Base-by-base conservation (phyloP, 352 stramenopile species). In the Phytophthora palmivora region DNA sequence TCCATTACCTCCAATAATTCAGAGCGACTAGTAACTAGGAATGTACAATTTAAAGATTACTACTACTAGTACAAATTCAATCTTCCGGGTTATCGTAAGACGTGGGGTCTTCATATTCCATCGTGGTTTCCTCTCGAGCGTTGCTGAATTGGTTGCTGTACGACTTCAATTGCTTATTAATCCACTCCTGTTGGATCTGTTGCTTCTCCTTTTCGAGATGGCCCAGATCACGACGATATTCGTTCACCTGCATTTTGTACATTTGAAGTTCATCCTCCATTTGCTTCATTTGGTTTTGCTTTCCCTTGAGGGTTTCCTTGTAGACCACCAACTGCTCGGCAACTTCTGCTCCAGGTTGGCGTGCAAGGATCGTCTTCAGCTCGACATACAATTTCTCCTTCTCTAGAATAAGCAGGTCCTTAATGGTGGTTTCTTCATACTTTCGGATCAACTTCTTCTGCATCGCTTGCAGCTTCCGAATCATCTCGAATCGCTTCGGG, bases 341-440 rank as follows among this genome's bases (percentile, higher is more conserved):
- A 19, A 97, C 88, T 55, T 97, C 88, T 18, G 86, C 82, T 9
- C 91, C 91, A 15, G 91, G 90, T 44, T 97, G 90, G 9, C 92
- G 72, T 39, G 87, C 82, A 14, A 98, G 58, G 21, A 96, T 89
- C 12, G 83, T 94, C 62, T 97, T 97, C 24, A 98, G 70, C 58
- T 98, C 89, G 8, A 97, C 79, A 55, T 98, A 98, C 8, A 97
- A 65, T 51, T 97, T 97, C 59, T 98, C 92, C 54, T 98, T 96
- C 49, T 92, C 82, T 30, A 91, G 52, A 18, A 94, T 92, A 16
- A 90, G 66, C 15, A 91, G 50, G 46, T 92, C 79, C 33, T 92
- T 92, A 33, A 78, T 76, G 7, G 68, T 82, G 9, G 74, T 76
- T 44, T 92, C 82, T 14, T 94, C 85, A 57, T 84, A 83, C 55